Base-by-base conservation (phyloP, 441 rosid genomes). In the Isatis lusitanica region DNA sequence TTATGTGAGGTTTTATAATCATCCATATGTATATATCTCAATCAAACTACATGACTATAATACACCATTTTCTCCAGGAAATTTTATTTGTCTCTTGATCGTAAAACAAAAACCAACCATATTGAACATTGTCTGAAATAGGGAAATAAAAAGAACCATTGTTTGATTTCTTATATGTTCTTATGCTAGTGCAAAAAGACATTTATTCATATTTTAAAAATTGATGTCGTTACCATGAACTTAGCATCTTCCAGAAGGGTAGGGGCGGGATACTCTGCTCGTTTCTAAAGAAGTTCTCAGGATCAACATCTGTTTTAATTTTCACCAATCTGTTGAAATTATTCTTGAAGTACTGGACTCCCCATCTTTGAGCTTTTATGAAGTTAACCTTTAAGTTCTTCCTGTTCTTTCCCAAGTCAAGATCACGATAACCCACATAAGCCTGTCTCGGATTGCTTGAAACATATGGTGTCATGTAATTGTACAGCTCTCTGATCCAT, bases 381-480 rank as follows among this genome's bases (percentile, higher is more conserved):
- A 66, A 77, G 71, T 78, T 75, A 0, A 42, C 65, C 31, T 68
- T 52, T 3, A 17, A 2, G 69, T 74, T 67, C 6, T 24, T 68
- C 30, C 0, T 60, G 62, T 67, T 74, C 68, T 7, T 15, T 48
- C 78, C 73, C 10, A 74, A 30, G 57, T 91, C 97, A 55, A 91
- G 76, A 72, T 89, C 97, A 68, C 85, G 82, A 42, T 89, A 89
- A 55, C 89, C 89, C 46, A 86, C 80, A 60, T 85, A 91, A 5
- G 95, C 77, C 16, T 47, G 47, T 71, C 97, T 80, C 2, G 97
- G 95, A 50, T 77, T 72, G 46, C 66, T 74, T 4, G 95, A 88
- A 9, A 85, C 92, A 57, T 81, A 88, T 5, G 93, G 83, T 5
- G 78, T 55, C 95, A 85, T 82, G 70, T 74, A 87, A 62, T 26